phyloP scores from a whole-genome alignment of 495 filamentous ascomycete genomes.

The Amorphotheca resinae region DNA sequence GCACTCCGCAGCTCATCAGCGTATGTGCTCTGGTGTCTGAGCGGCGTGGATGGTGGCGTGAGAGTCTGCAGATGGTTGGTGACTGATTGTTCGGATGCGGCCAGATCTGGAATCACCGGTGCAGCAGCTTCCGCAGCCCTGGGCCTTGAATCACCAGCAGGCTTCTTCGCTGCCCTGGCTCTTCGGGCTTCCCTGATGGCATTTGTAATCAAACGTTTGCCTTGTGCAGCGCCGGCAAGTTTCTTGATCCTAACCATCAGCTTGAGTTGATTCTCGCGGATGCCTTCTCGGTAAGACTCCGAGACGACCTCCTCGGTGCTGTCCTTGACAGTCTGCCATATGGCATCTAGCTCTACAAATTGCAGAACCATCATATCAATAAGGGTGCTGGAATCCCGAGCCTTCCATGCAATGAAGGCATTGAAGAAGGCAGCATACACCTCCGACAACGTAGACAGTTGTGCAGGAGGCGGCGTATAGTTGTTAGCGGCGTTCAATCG shows the following conservation, averaged over 20 bases:
- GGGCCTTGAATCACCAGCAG: constrained; percentile 57
- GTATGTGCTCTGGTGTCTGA: neutral
- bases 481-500: constrained; percentile 38
- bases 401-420: constrained; percentile 91
- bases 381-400: constrained; percentile 75
- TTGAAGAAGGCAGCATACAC: constrained; percentile 75
- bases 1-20: constrained; percentile 15
- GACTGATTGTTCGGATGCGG: constrained; percentile 16
- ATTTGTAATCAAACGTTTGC: constrained; percentile 68
- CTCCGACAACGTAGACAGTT: constrained; percentile 49
- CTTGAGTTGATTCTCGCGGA: constrained; percentile 83
- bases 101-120: constrained; percentile 6
- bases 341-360: constrained; percentile 88
- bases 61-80: constrained; percentile 18
- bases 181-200: constrained; percentile 72
- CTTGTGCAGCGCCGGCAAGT: constrained; percentile 70
- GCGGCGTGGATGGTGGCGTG: constrained; percentile 20
- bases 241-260: constrained; percentile 82
- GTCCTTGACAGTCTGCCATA: constrained; percentile 93
- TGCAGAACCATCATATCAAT: constrained; percentile 93
- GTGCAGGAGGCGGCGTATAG: constrained; percentile 45
- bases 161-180: constrained; percentile 54
- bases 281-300: constrained; percentile 82
- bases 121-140: constrained; percentile 36
- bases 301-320: constrained; percentile 75